Conservation (phyloP, 2,329 filamentous ascomycete species). For the Graphiopsis chlorocephala region DNA sequence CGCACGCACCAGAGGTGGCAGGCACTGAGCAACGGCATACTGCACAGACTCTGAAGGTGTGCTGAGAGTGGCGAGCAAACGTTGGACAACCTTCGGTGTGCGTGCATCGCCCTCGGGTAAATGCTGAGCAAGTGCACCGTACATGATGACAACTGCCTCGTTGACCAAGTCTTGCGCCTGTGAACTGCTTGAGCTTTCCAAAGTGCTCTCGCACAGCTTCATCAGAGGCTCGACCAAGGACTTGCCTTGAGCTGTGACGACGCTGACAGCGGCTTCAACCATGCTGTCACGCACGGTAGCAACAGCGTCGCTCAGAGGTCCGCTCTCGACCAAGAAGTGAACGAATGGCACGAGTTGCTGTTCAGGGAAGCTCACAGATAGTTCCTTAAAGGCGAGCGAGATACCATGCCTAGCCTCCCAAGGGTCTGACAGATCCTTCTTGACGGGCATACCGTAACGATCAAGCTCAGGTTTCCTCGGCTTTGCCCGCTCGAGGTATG, state of each 20-base stretch:
- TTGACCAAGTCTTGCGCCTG: constrained; percentile 86
- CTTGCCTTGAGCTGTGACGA: constrained; percentile 79
- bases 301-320: constrained; percentile 82
- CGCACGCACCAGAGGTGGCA: constrained; percentile 84
- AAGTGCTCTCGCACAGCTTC: constrained; percentile 81
- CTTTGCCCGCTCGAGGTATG: constrained; percentile 77
- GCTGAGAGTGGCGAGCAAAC: constrained; percentile 80
- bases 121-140: constrained; percentile 88
- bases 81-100: constrained; percentile 81
- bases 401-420: constrained; percentile 92
- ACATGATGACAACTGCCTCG: constrained; percentile 95
- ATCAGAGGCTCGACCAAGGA: constrained; percentile 83
- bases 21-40: constrained; percentile 89
- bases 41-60: constrained; percentile 97
- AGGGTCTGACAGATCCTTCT: constrained; percentile 79
- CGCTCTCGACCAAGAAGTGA: constrained; percentile 78
- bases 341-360: constrained; percentile 74
- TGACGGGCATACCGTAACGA: constrained; percentile 90
- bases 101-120: constrained; percentile 80
- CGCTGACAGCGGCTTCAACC: constrained; percentile 80
- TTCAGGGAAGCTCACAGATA: constrained; percentile 67
- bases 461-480: constrained; percentile 81
- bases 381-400: constrained; percentile 79
- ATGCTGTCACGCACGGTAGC: constrained; percentile 78
- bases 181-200: constrained; percentile 79